A percentile compares a stretch with the other conserved stretches of the same genome.
These are phyloP conservation scores for Leptomonas seymouri DNA, from an alignment of 208 protist species.

Conservation along the genomic window DNA sequence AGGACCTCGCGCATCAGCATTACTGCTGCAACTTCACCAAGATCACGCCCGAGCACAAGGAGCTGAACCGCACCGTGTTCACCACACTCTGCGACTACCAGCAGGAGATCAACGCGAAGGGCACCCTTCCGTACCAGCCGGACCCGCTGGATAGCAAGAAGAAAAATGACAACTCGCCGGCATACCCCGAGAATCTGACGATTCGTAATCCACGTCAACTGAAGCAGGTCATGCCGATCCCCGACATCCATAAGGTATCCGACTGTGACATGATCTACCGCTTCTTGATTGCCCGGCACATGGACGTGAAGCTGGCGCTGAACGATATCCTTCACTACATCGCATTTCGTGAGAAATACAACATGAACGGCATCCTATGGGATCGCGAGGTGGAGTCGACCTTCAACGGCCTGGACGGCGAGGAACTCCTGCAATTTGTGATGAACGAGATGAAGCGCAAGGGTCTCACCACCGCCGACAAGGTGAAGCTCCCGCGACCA, in stretches of 20 bases:
- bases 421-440: constrained; percentile 43
- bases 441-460: constrained; percentile 38
- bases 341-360: constrained; percentile 59
- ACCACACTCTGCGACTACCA: constrained; percentile 39
- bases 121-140: constrained; percentile 29
- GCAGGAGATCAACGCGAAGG: constrained; percentile 38
- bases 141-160: constrained; percentile 29
- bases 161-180: constrained; percentile 10
- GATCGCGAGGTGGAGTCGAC: constrained; percentile 46
- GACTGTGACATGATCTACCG: constrained; percentile 70
- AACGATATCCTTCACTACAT: constrained; percentile 54
- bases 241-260: constrained; percentile 57
- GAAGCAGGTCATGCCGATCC: constrained; percentile 53
- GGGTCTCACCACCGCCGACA: constrained; percentile 8
- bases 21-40: constrained; percentile 41
- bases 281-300: constrained; percentile 57
- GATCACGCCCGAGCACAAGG: constrained; percentile 39
- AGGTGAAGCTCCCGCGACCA: constrained; percentile 43
- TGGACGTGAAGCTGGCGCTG: constrained; percentile 37
- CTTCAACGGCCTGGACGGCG: constrained; percentile 56
- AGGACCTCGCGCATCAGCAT: constrained; percentile 41
- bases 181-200: constrained; percentile 49
- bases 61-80: constrained; percentile 46
- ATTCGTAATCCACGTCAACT: constrained; percentile 33
- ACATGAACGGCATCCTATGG: constrained; percentile 53